Percentiles rank a stretch among this genome's conserved stretches.
These are phyloP conservation scores for Discostella stelligera DNA, from an alignment of 352 stramenopile genomes.

Conservation along the genomic window DNA sequence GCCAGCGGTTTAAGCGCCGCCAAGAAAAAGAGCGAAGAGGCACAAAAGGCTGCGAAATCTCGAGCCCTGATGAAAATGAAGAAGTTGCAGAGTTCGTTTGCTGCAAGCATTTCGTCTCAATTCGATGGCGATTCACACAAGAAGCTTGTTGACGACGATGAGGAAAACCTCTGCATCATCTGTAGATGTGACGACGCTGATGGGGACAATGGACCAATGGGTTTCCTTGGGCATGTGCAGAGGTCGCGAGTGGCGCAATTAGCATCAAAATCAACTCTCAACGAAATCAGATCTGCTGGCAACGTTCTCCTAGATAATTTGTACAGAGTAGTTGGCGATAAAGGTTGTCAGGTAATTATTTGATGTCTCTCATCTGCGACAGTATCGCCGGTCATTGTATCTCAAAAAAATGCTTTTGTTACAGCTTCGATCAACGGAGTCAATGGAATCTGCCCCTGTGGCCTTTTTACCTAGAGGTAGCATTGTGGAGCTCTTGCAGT, in stretches of 20 bases:
- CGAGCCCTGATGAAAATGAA: slow-evolving; percentile 79
- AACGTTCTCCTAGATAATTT: slow-evolving; percentile 54
- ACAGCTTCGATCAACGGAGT: slow-evolving; percentile 70
- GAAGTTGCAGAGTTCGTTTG: slow-evolving; percentile 76
- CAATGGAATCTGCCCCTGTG: slow-evolving; percentile 76
- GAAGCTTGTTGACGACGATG: slow-evolving; percentile 50
- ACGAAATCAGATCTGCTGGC: slow-evolving; percentile 18
- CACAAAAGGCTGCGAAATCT: slow-evolving; percentile 73
- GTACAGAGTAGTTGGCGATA: slow-evolving; percentile 79
- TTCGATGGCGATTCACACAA: slow-evolving; percentile 60
- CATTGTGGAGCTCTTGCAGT: slow-evolving; percentile 74
- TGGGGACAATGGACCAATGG: slow-evolving; percentile 81
- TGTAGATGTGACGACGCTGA: slow-evolving; percentile 82
- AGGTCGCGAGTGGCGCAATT: slow-evolving; percentile 70
- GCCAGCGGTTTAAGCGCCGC: slow-evolving; percentile 25
- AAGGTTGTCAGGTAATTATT: slow-evolving; percentile 77
- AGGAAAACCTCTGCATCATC: slow-evolving; percentile 84
- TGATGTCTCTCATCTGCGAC: not conserved
- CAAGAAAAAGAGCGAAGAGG: slow-evolving; percentile 66
- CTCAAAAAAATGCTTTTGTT: slow-evolving; percentile 1
- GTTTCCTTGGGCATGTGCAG: slow-evolving; percentile 81
- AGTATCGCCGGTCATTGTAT: not conserved
- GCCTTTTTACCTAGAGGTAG: slow-evolving; percentile 70
- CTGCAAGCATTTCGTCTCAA: slow-evolving; percentile 65
- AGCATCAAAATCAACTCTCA: slow-evolving; percentile 49